phyloP scores from a whole-genome alignment of 2,329 filamentous ascomycete species.

The Claviceps sorghi region DNA sequence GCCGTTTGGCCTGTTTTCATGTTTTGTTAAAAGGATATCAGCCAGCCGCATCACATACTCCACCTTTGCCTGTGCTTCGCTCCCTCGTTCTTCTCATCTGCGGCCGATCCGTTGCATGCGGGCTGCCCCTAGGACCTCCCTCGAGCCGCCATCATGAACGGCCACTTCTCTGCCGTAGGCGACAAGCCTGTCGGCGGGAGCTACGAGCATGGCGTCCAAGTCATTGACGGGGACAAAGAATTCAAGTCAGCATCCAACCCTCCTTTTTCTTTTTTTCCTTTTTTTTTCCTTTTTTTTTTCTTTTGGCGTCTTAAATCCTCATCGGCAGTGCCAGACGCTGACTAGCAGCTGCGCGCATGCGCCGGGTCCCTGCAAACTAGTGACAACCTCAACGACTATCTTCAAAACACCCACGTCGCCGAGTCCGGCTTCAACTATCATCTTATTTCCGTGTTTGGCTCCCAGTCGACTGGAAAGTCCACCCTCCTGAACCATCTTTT shows the following conservation, averaged over 20 bases:
- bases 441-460: conserved; percentile 96
- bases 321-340: background rate
- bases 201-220: conserved; percentile 90
- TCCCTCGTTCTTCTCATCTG: background rate
- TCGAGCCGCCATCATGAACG: conserved; percentile 44
- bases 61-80: background rate
- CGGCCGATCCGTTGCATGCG: background rate
- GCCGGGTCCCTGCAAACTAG: conserved; percentile 27
- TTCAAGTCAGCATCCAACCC: conserved; percentile 60
- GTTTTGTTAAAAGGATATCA: background rate
- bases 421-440: conserved; percentile 97
- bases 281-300: background rate
- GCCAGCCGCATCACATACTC: background rate
- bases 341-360: conserved; percentile 1
- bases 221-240: conserved; percentile 80
- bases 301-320: too few species aligned
- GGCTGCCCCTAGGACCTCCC: background rate
- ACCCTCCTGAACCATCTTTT: conserved; percentile 94
- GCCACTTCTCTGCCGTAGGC: conserved; percentile 64
- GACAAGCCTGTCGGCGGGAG: conserved; percentile 46
- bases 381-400: conserved; percentile 64
- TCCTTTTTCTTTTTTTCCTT: background rate
- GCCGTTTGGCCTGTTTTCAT: background rate
- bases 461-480: conserved; percentile 96
- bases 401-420: conserved; percentile 64